Evolutionary conservation across 495 filamentous ascomycete genomes (phyloP).

Genomic region (Penicillium angulare): DNA sequence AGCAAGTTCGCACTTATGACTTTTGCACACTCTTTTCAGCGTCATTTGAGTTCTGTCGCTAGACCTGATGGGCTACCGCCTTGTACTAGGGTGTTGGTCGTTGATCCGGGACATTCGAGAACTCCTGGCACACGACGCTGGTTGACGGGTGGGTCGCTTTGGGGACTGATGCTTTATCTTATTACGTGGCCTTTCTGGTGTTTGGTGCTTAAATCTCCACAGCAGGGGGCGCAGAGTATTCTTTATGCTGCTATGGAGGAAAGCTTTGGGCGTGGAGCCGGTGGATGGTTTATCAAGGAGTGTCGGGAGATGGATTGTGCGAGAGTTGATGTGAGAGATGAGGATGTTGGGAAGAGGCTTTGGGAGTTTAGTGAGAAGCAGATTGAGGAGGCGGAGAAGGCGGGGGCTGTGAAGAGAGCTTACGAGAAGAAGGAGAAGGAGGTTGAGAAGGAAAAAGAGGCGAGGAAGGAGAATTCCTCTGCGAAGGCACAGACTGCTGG

Average conservation of each 20-base stretch:
- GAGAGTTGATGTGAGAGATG: conserved; percentile 73
- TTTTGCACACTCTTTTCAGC: conserved; percentile 85
- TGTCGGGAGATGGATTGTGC: conserved; percentile 72
- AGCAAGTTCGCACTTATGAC: conserved; percentile 88
- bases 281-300: conserved; percentile 78
- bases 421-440: conserved; percentile 67
- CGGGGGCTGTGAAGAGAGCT: conserved; percentile 65
- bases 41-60: conserved; percentile 76
- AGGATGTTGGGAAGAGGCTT: conserved; percentile 72
- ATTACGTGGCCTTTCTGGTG: conserved; percentile 77
- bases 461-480: conserved; percentile 35
- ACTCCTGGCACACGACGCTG: conserved; percentile 86
- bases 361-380: conserved; percentile 88
- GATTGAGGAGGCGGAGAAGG: conserved; percentile 80
- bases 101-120: conserved; percentile 79
- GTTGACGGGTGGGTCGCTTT: conserved; percentile 78
- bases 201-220: conserved; percentile 79
- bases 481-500: conserved; percentile 37
- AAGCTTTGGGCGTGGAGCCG: conserved; percentile 61
- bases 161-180: conserved; percentile 78
- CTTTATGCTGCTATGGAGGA: conserved; percentile 83
- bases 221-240: conserved; percentile 83
- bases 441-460: conserved; percentile 44
- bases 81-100: conserved; percentile 76
- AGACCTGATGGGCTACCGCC: conserved; percentile 78